Percentiles rank a stretch among this genome's conserved stretches.
phyloP scores from a whole-genome alignment of 352 stramenopile species.

The Phytophthora ramorum region DNA sequence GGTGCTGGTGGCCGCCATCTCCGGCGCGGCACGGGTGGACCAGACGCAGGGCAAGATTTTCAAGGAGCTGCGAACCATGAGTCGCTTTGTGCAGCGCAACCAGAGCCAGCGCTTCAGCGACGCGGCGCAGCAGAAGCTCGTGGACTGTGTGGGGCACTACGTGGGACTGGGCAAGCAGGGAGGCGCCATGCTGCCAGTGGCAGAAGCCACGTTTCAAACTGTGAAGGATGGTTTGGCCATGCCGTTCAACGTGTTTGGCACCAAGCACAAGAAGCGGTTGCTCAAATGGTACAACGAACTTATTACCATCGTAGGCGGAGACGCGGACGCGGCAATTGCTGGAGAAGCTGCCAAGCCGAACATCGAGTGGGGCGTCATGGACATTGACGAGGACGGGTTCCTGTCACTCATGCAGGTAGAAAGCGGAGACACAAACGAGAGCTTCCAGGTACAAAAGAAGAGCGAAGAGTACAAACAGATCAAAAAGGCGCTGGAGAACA shows the following conservation, averaged over 20 bases:
- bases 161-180: slow-evolving; percentile 66
- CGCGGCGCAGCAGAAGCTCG: slow-evolving; percentile 79
- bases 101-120: slow-evolving; percentile 82
- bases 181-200: slow-evolving; percentile 50
- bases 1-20: slow-evolving; percentile 46
- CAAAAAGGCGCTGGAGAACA: slow-evolving; percentile 66
- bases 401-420: slow-evolving; percentile 73
- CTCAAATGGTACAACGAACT: slow-evolving; percentile 90
- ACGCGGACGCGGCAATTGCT: slow-evolving; percentile 42
- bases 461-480: slow-evolving; percentile 76
- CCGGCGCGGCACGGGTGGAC: slow-evolving; percentile 25
- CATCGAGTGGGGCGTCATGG: slow-evolving; percentile 72
- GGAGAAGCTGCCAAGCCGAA: slow-evolving; percentile 17
- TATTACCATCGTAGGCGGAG: slow-evolving; percentile 58
- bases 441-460: slow-evolving; percentile 74
- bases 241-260: slow-evolving; percentile 82
- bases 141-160: slow-evolving; percentile 76
- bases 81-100: slow-evolving; percentile 81
- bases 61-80: slow-evolving; percentile 80
- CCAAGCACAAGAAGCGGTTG: slow-evolving; percentile 84
- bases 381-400: slow-evolving; percentile 79
- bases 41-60: slow-evolving; percentile 58
- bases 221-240: slow-evolving; percentile 86
- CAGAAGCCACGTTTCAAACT: slow-evolving; percentile 67
- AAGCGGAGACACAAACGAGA: slow-evolving; percentile 73